These are phyloP conservation scores for Pseudogymnoascus sp. DNA, from an alignment of 2,329 filamentous ascomycete genomes.

Conservation along the genomic window DNA sequence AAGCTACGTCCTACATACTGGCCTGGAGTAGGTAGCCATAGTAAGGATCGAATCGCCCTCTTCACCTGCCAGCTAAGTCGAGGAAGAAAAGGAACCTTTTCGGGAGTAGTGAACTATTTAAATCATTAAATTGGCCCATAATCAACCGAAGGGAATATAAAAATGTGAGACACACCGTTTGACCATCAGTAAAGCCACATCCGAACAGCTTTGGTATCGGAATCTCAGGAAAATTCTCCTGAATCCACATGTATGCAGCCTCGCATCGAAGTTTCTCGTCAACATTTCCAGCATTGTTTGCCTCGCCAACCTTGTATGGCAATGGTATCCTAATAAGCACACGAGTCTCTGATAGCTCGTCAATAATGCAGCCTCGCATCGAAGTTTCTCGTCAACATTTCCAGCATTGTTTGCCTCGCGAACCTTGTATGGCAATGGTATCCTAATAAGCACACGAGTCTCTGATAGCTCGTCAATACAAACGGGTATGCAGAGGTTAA, in stretches of 20 bases:
- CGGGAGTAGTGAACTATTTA: background rate
- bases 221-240: background rate
- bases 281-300: background rate
- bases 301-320: background rate
- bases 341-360: background rate
- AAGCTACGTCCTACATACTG: background rate
- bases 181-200: background rate
- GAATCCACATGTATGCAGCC: background rate
- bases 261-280: background rate
- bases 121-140: background rate
- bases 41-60: background rate
- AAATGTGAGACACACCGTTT: background rate
- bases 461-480: background rate
- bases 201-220: background rate
- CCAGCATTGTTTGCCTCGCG: background rate
- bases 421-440: background rate
- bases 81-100: background rate
- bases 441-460: background rate
- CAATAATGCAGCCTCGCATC: background rate
- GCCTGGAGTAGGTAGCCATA: background rate
- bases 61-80: background rate
- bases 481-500: background rate
- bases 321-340: background rate
- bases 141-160: background rate
- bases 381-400: background rate